phyloP scores from a whole-genome alignment of 1,284 basidiomycete genomes.

The Sparassis latifolia region DNA sequence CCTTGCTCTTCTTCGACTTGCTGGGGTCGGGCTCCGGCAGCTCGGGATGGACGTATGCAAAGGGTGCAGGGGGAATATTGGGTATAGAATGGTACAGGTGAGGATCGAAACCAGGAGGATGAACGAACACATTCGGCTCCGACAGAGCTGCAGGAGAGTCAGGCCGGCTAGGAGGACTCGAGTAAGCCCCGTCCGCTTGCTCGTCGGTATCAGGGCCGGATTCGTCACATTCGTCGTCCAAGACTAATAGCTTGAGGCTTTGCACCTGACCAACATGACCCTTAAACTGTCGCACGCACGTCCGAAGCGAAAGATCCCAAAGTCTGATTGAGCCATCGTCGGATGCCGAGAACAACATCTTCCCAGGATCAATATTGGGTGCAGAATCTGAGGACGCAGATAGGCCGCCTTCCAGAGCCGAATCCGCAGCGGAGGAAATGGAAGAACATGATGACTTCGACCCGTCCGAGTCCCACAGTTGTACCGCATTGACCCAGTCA shows the following conservation, averaged over 20 bases:
- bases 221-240: slow-evolving; percentile 18
- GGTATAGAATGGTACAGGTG: slow-evolving; percentile 4
- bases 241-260: slow-evolving; percentile 69
- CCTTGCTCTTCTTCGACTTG: slow-evolving; percentile 2
- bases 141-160: not conserved
- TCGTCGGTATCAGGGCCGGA: not conserved
- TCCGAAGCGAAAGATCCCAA: slow-evolving; percentile 84
- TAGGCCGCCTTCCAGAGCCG: not conserved
- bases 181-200: not conserved
- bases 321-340: slow-evolving; percentile 93
- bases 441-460: slow-evolving; percentile 32
- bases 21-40: slow-evolving; percentile 4
- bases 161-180: not conserved
- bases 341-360: slow-evolving; percentile 95
- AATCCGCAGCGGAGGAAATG: slow-evolving; percentile 30
- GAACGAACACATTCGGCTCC: not conserved
- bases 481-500: slow-evolving; percentile 96
- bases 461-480: slow-evolving; percentile 81
- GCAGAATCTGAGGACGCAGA: slow-evolving; percentile 14
- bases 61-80: slow-evolving; percentile 1
- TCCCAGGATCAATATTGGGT: slow-evolving; percentile 67
- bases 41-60: slow-evolving; percentile 8
- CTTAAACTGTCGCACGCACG: slow-evolving; percentile 79
- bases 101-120: slow-evolving; percentile 6
- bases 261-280: slow-evolving; percentile 97